Conservation (phyloP, 2,329 filamentous ascomycete species). For the Penicillium sp. region DNA sequence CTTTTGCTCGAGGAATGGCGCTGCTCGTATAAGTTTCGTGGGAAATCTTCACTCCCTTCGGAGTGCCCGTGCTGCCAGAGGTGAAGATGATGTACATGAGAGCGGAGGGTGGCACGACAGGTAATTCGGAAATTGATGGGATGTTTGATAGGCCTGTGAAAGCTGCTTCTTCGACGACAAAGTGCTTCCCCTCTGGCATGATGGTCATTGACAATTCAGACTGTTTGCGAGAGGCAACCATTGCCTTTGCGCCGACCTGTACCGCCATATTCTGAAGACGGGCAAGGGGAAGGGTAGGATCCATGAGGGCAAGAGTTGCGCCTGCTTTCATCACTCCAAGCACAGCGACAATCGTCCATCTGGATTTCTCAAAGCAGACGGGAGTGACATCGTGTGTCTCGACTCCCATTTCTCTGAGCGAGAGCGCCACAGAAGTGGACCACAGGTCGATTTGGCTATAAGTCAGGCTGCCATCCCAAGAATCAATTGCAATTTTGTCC, state of each 20-base stretch:
- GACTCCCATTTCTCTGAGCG: constrained; percentile 30
- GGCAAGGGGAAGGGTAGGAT: constrained; percentile 34
- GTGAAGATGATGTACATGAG: constrained; percentile 63
- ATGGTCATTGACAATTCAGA: constrained; percentile 28
- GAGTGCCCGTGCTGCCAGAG: constrained; percentile 53
- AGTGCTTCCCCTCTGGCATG: constrained; percentile 30
- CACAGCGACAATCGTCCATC: constrained; percentile 36
- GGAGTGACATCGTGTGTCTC: constrained; percentile 29
- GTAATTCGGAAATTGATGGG: constrained; percentile 13
- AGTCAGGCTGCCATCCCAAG: constrained; percentile 35
- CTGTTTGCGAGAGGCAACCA: constrained; percentile 33
- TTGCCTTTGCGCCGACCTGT: constrained; percentile 31
- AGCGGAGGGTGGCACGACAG: constrained; percentile 30
- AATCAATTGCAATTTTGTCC: constrained; percentile 30
- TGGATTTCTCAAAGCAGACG: constrained; percentile 37
- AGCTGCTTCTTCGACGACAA: constrained; percentile 29
- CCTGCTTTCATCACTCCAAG: constrained; percentile 36
- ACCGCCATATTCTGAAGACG: constrained; percentile 35
- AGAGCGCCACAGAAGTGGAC: constrained; percentile 31
- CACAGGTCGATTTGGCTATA: constrained; percentile 36
- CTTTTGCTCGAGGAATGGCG: constrained; percentile 53
- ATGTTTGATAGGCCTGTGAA: constrained; percentile 20
- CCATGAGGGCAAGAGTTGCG: constrained; percentile 34
- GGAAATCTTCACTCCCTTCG: constrained; percentile 61
- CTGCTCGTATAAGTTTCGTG: constrained; percentile 60